Conservation (phyloP, 495 filamentous ascomycete species). For the Viridothelium virens region DNA sequence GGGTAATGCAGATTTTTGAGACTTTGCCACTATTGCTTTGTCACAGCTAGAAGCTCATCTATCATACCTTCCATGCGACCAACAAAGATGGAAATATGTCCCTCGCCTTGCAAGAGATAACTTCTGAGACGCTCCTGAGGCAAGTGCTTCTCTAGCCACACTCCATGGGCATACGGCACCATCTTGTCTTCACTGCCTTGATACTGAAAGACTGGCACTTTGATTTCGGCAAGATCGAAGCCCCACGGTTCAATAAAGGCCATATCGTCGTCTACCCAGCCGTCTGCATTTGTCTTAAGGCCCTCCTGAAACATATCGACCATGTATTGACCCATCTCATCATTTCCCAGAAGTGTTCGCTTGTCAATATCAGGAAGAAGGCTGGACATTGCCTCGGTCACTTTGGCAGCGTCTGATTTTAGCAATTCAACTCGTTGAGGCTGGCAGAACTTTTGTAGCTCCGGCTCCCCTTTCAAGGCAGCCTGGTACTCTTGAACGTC, state of each 20-base stretch:
- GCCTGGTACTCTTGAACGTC: constrained; percentile 22
- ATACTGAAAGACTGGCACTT: constrained; percentile 19
- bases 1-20: too few relatives aligned
- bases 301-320: constrained; percentile 14
- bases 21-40: background rate
- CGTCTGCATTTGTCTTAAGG: constrained; percentile 20
- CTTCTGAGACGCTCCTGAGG: constrained; percentile 14
- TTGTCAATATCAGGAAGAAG: constrained; percentile 23
- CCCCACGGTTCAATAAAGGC: constrained; percentile 22
- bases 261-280: constrained; percentile 23
- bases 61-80: constrained; percentile 19
- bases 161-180: constrained; percentile 21
- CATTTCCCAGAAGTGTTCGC: constrained; percentile 11
- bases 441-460: constrained; percentile 14
- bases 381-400: constrained; percentile 14
- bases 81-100: constrained; percentile 22
- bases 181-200: constrained; percentile 21
- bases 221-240: constrained; percentile 21
- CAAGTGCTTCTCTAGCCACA: constrained; percentile 22
- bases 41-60: constrained; percentile 13
- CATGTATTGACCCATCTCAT: constrained; percentile 13
- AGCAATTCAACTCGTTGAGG: constrained; percentile 14
- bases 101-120: constrained; percentile 19
- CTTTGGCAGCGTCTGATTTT: constrained; percentile 11
- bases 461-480: constrained; percentile 18